Conservation (phyloP, 2,329 filamentous ascomycete species). For the Fusarium sp. region DNA sequence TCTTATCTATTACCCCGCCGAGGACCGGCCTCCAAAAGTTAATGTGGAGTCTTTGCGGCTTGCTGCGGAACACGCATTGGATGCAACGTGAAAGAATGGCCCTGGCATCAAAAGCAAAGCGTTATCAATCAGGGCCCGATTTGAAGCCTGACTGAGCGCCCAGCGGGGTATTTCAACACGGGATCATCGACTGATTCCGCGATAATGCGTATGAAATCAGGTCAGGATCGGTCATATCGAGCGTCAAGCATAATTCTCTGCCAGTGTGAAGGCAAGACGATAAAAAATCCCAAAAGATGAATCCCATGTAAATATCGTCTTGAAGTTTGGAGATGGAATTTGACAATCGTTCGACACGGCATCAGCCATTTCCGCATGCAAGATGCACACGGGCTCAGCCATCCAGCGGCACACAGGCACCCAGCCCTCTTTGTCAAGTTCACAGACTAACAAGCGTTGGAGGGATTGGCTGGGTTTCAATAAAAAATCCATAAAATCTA, state of each 20-base stretch:
- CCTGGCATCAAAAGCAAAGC: conserved; percentile 9
- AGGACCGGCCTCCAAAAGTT: background rate
- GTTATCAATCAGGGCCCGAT: conserved; percentile 11
- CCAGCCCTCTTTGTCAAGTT: too few relatives aligned
- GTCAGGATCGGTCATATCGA: background rate
- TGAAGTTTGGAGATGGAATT: background rate
- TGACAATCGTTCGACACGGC: conserved; percentile 6
- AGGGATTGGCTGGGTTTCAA: too few relatives aligned
- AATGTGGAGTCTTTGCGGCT: too few relatives aligned
- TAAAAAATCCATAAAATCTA: too few relatives aligned
- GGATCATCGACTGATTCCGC: conserved; percentile 1
- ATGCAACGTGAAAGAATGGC: conserved; percentile 4
- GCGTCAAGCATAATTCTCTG: background rate
- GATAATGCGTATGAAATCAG: conserved; percentile 1
- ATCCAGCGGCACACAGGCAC: too few relatives aligned
- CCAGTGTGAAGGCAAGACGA: too few relatives aligned
- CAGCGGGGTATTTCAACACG: background rate
- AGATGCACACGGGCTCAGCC: background rate
- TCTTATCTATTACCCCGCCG: conserved; percentile 42
- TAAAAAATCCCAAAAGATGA: too few relatives aligned
- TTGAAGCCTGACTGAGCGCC: background rate
- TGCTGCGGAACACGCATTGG: background rate
- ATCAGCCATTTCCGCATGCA: conserved; percentile 3
- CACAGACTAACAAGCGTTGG: too few relatives aligned
- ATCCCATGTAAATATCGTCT: background rate